Base-by-base conservation (phyloP, 108 stramenopile genomes). In the Epithemia pelagica region DNA sequence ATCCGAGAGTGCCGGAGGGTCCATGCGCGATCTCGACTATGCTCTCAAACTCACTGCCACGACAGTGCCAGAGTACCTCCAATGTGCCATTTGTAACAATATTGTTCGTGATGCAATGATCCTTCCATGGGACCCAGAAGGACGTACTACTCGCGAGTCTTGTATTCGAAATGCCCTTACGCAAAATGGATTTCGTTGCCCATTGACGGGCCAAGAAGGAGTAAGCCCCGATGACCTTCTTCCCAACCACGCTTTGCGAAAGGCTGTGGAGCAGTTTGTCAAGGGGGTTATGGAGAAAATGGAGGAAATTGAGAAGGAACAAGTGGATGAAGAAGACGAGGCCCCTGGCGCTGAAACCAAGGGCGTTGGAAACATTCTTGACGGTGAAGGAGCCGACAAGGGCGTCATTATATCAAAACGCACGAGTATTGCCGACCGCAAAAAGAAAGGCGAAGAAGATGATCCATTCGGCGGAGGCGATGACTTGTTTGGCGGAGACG, bases 401-500 rank as follows among this genome's bases (percentile, higher is more conserved):
- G 86, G 86, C 25, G 75, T 81, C 32, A 62, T 87, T 52, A 71
- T 87, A 19, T 74, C 83, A 21, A 75, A 72, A 58, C 73, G 74
- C 31, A 46, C 64, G 51, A 52, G 61, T n/a, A 70, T 77, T 59
- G 65, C 80, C 51, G 61, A 77, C 21, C 64, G 58, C 15, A 68
- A 61, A 0, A 71, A 64, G 31, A 78, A 72, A 57, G 57, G 55
- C 20, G 59, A 76, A 0, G 74, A 78, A 24, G 89, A 87, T 54
- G 82, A 83, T 68, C 77, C 73, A 0, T 82, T 84, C 66, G 84
- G 81, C 20, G 85, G 68, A 20, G 76, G 59, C 3, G 89, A 84
- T 19, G 86, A 83, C 64, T 84, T 83, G 30, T 92, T 92, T 76
- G 91, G 91, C 28, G 91, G 91, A 20, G 91, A 92, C 65, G 91